Base-by-base conservation (phyloP, 2,329 filamentous ascomycete species). In the Dactylonectria estremocensis region DNA sequence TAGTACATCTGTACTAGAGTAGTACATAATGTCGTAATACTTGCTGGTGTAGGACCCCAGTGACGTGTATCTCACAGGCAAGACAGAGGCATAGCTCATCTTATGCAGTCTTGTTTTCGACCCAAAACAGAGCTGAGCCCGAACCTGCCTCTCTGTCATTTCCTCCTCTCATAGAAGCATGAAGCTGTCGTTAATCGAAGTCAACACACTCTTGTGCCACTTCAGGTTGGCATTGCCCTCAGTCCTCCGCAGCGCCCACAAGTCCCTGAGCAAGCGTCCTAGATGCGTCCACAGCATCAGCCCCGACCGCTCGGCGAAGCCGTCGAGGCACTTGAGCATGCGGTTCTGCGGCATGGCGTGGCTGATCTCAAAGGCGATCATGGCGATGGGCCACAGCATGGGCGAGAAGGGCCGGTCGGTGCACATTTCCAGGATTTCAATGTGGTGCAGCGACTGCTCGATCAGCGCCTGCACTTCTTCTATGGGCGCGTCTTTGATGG, bases 301-400 rank as follows among this genome's bases (percentile, higher is more conserved):
- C 0, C 72, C 72, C 0, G 73, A 74, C 16, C 69, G 66, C 3
- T 71, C 64, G 16, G 65, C 60, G 6, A 76, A 72, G 2, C 56
- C 65, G 0, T 69, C 61, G 1, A 75, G 53, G 6, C 61, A 73
- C 14, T 71, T 67, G 1, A 76, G 55, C 66, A 75, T 73, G 2
- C 73, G 73, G 2, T 76, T 67, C 56, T 75, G 73, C 35, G 69
- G 52, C 3, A 22, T 9, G 1, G 33, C 18, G 6, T 74, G 61
- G 3, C 43, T 54, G 8, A 64, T 70, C 48, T 75, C 73, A 28
- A 76, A 76, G 0, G 73, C 62, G 46, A 74, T 53, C 1, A 76
- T 74, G 3, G 72, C 73, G 1, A 75, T 59, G 8, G 73, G 73
- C 73, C 73, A 75, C 10, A 76, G 53, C 73, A 75, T 76, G 31